Percentiles rank a stretch among this genome's conserved stretches.
These are phyloP conservation scores for Brassica balearica DNA, from an alignment of 441 rosid species.

Conservation along the genomic window DNA sequence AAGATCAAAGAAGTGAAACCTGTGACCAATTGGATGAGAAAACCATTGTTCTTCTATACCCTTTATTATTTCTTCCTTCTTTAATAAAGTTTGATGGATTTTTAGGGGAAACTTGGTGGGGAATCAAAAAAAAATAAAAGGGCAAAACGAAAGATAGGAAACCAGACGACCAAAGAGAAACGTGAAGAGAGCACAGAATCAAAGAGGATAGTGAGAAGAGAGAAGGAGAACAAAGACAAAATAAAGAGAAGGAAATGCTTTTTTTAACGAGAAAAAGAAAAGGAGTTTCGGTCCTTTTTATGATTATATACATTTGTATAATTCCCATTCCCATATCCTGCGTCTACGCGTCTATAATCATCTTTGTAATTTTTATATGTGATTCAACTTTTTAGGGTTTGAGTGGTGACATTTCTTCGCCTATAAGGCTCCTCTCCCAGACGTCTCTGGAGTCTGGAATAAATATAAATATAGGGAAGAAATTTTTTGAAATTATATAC, in stretches of 20 bases:
- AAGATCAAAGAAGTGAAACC: slow-evolving; percentile 40
- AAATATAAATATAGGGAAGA: slow-evolving; percentile 29
- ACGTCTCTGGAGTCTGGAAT: slow-evolving; percentile 35
- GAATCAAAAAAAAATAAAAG: slow-evolving; percentile 29
- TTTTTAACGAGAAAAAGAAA: slow-evolving; percentile 8
- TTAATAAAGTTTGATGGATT: slow-evolving; percentile 50
- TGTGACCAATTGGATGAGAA: slow-evolving; percentile 49
- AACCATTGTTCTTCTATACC: slow-evolving; percentile 42
- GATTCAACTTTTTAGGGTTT: slow-evolving; percentile 45
- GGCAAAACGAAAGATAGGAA: slow-evolving; percentile 34
- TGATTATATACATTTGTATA: slow-evolving; percentile 23
- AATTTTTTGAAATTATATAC: slow-evolving; percentile 17
- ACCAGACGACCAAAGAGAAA: slow-evolving; percentile 39
- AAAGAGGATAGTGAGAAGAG: slow-evolving; percentile 44
- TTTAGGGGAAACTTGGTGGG: slow-evolving; percentile 43
- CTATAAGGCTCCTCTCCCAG: slow-evolving; percentile 42
- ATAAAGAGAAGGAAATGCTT: slow-evolving; percentile 24
- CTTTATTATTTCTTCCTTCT: slow-evolving; percentile 36
- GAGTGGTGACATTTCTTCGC: slow-evolving; percentile 44
- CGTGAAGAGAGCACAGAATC: slow-evolving; percentile 40
- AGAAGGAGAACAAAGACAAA: slow-evolving; percentile 45
- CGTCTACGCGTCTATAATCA: slow-evolving; percentile 36
- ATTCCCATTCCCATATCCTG: slow-evolving; percentile 29
- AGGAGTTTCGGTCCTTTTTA: slow-evolving; percentile 8
- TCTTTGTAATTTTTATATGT: slow-evolving; percentile 27